Percentiles rank a stretch among this genome's conserved stretches.
Evolutionary conservation across 768 basidiomycete species (phyloP).

Genomic region (Trametes cubensis): DNA sequence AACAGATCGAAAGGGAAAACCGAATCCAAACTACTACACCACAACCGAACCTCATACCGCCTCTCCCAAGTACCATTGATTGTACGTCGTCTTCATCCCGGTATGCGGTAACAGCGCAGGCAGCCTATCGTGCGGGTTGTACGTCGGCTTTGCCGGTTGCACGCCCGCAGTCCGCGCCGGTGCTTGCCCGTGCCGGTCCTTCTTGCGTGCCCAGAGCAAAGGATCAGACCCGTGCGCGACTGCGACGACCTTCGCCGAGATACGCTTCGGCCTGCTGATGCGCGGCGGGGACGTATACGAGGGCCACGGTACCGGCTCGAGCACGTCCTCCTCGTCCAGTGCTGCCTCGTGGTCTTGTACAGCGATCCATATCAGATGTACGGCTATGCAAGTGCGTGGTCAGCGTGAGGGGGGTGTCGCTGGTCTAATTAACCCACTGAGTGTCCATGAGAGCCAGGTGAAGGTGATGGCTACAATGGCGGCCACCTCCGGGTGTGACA

Average conservation of each 20-base stretch:
- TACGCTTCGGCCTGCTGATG: constrained; percentile 9
- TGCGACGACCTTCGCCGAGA: constrained; percentile 22
- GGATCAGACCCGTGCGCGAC: constrained; percentile 21
- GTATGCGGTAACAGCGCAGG: constrained; percentile 1
- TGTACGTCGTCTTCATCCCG: constrained; percentile 14
- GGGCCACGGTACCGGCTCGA: constrained; percentile 12
- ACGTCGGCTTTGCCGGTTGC: constrained; percentile 17
- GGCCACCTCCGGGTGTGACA: constrained; percentile 12
- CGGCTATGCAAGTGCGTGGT: neutral
- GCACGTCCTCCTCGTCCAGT: neutral
- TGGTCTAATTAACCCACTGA: constrained; percentile 1
- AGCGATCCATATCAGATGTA: constrained; percentile 20
- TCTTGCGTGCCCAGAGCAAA: constrained; percentile 20
- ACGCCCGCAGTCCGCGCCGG: neutral
- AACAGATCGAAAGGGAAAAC: neutral
- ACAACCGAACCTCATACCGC: neutral
- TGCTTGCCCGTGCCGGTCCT: neutral
- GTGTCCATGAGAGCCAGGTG: constrained; percentile 16
- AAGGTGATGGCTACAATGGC: constrained; percentile 14
- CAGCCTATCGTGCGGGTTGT: constrained; percentile 15
- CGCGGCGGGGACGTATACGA: neutral
- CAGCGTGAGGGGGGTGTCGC: too few species aligned
- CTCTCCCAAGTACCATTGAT: constrained; percentile 20
- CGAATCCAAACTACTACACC: neutral
- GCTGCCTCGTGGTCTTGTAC: constrained; percentile 4